Conservation (phyloP, 768 basidiomycete species). For the Coprinellus micaceus region DNA sequence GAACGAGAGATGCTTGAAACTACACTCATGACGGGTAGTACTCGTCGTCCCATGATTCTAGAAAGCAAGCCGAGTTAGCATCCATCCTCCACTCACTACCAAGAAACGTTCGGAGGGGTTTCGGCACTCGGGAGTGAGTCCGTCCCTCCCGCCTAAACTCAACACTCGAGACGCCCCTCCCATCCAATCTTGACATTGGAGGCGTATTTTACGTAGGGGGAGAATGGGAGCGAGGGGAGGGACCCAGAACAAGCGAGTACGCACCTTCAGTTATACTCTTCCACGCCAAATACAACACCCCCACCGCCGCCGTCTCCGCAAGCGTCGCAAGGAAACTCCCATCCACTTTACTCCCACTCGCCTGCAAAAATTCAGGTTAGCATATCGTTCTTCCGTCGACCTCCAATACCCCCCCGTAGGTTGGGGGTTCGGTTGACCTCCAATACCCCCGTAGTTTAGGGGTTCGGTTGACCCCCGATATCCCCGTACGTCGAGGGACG, state of each 20-base stretch:
- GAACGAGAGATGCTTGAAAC: no score
- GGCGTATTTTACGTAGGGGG: no score
- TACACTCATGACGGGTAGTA: conserved; percentile 22
- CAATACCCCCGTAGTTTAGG: no score
- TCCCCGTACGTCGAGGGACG: background rate
- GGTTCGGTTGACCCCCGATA: background rate
- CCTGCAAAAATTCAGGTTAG: conserved; percentile 31
- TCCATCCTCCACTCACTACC: conserved; percentile 8
- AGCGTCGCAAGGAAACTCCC: conserved; percentile 85
- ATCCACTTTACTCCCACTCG: conserved; percentile 68
- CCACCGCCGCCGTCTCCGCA: conserved; percentile 73
- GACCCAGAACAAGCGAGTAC: conserved; percentile 24
- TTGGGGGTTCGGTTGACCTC: no score
- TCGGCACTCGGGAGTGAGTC: no score
- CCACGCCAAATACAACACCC: conserved; percentile 76
- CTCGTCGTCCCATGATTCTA: conserved; percentile 34
- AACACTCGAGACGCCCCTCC: no score
- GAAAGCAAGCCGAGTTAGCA: no score
- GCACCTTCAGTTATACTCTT: conserved; percentile 83
- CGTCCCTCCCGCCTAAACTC: no score
- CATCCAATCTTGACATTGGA: no score
- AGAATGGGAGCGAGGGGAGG: background rate
- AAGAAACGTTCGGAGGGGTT: background rate
- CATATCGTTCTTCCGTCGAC: background rate
- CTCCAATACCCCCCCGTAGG: background rate